Evolutionary conservation across 345 rosid genomes (phyloP).

Genomic region (Kandelia obovata): DNA sequence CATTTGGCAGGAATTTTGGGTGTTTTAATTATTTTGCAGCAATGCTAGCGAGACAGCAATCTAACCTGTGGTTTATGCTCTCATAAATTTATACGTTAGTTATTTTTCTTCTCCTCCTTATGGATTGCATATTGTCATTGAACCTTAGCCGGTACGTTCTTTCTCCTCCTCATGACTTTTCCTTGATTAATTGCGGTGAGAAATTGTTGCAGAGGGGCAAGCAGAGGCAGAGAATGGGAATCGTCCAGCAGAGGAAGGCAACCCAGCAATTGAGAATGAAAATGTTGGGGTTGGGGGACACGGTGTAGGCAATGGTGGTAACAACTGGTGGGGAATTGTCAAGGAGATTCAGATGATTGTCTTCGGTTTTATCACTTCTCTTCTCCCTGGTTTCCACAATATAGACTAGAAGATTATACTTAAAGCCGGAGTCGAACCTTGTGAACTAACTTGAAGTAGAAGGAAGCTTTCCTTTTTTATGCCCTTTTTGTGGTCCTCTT

Average conservation of each 20-base stretch:
- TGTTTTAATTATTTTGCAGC: too few species aligned
- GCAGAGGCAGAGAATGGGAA: conserved; percentile 67
- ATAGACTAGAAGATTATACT: conserved; percentile 47
- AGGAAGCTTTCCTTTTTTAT: too few species aligned
- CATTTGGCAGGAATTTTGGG: too few species aligned
- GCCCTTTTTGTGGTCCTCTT: neutral
- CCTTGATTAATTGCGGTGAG: neutral
- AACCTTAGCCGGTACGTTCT: too few species aligned
- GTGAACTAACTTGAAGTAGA: too few species aligned
- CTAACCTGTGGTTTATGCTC: too few species aligned
- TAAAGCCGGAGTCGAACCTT: neutral
- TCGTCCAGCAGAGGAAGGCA: conserved; percentile 38
- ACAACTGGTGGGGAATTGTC: conserved; percentile 91
- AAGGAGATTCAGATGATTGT: conserved; percentile 97
- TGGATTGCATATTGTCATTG: too few species aligned
- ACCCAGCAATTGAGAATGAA: conserved; percentile 55
- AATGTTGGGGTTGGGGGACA: conserved; percentile 35
- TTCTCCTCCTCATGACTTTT: neutral
- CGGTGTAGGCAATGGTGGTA: conserved; percentile 49
- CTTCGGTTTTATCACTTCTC: conserved; percentile 91
- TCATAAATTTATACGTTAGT: too few species aligned
- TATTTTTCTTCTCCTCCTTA: too few species aligned
- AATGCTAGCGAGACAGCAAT: too few species aligned
- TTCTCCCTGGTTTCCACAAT: conserved; percentile 96
- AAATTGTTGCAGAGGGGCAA: conserved; percentile 49